A percentile compares a stretch with the other conserved stretches of the same genome.
Conservation (phyloP, 768 basidiomycete species). For the Lentinula guzmanii region DNA sequence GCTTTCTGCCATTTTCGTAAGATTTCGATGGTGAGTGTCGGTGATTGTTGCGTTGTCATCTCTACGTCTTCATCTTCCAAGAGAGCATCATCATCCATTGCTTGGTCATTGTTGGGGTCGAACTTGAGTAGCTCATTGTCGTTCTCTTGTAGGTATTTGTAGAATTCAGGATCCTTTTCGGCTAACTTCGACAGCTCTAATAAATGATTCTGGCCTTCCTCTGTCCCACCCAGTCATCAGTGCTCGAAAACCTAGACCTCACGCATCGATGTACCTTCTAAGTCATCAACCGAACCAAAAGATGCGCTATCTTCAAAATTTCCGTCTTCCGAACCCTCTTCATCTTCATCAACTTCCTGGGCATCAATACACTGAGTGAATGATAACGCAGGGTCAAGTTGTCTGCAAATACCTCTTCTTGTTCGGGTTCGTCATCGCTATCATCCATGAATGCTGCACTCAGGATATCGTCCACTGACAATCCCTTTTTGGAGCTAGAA, state of each 20-base stretch:
- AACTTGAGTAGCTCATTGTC: slow-evolving; percentile 90
- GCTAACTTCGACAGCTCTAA: slow-evolving; percentile 82
- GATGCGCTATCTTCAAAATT: slow-evolving; percentile 53
- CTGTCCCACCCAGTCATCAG: slow-evolving; percentile 24
- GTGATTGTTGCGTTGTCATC: slow-evolving; percentile 41
- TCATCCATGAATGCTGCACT: slow-evolving; percentile 68
- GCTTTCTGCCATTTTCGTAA: slow-evolving; percentile 85
- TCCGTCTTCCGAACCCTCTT: slow-evolving; percentile 29
- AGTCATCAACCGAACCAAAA: slow-evolving; percentile 73
- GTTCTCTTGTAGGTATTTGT: slow-evolving; percentile 95
- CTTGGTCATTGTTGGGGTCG: slow-evolving; percentile 35
- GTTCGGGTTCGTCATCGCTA: slow-evolving; percentile 39
- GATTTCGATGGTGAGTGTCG: slow-evolving; percentile 63
- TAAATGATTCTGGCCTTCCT: slow-evolving; percentile 71
- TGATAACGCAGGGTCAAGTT: neutral
- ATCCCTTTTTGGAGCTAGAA: slow-evolving; percentile 37
- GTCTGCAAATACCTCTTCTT: slow-evolving; percentile 24
- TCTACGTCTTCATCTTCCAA: slow-evolving; percentile 41
- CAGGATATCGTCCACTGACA: slow-evolving; percentile 76
- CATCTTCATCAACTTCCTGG: slow-evolving; percentile 28
- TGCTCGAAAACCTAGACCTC: neutral
- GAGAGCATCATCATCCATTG: slow-evolving; percentile 36
- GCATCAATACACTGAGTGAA: neutral
- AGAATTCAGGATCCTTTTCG: slow-evolving; percentile 98
- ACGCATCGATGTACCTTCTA: slow-evolving; percentile 47